Evolutionary conservation across 2,329 filamentous ascomycete species (phyloP).

Genomic region (Helotiales sp.): DNA sequence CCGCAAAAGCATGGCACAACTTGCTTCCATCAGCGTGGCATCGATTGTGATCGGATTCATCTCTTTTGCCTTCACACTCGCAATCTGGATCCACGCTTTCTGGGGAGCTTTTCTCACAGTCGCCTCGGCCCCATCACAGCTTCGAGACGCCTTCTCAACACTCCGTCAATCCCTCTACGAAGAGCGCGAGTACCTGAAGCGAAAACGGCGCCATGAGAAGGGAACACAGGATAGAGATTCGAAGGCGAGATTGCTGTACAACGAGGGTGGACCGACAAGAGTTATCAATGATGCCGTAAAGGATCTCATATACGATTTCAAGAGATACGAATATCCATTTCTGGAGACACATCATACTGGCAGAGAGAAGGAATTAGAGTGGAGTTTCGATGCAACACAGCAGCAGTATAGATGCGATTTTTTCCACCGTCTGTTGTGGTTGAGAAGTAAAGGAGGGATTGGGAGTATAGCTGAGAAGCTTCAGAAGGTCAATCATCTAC

Average conservation of each 20-base stretch:
- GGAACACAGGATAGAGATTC: conserved; percentile 1
- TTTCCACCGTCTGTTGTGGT: conserved; percentile 29
- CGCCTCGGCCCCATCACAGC: conserved; percentile 25
- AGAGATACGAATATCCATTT: conserved; percentile 29
- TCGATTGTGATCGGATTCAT: conserved; percentile 35
- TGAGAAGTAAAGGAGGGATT: conserved; percentile 29
- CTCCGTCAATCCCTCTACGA: conserved; percentile 37
- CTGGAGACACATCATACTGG: conserved; percentile 28
- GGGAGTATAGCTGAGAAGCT: conserved; percentile 30
- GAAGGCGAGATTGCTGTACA: conserved; percentile 26
- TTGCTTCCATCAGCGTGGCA: conserved; percentile 25
- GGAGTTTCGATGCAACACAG: conserved; percentile 38
- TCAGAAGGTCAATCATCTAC: conserved; percentile 22
- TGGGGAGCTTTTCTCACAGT: conserved; percentile 33
- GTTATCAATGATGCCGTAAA: conserved; percentile 36
- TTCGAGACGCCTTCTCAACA: conserved; percentile 30
- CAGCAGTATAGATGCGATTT: conserved; percentile 33
- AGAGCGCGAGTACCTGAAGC: conserved; percentile 35
- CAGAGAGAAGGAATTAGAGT: conserved; percentile 36
- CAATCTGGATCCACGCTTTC: conserved; percentile 35
- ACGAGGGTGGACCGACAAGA: conserved; percentile 29
- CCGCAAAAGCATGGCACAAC: conserved; percentile 8
- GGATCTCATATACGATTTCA: conserved; percentile 36
- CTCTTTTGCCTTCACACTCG: conserved; percentile 32
- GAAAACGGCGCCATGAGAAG: conserved; percentile 21